Evolutionary conservation across 2,329 filamentous ascomycete species (phyloP), one percentile per base, ranked within the genome.

Genomic region (Zymoseptoria ardabiliae): DNA sequence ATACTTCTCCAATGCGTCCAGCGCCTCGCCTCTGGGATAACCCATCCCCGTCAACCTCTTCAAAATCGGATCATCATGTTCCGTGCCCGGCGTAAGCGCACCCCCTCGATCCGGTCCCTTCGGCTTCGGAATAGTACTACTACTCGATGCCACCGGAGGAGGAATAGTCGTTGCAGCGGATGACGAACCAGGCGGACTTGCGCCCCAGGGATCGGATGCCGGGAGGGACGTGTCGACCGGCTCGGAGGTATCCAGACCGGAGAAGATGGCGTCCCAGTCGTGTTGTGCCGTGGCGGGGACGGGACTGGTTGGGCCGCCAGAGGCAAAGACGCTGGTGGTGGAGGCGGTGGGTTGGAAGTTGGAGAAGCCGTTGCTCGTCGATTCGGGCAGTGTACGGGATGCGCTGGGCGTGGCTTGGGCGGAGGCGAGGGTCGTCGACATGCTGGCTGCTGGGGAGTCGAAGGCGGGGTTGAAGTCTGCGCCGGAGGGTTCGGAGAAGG

Each of bases 211-310:
- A 55, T 71, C 71, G 21, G 54, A 65, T 54, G 58, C 52, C 53
- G 23, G 53, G 25, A 71, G 59, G 4, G 64, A 66, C 17, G 60
- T 73, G 67, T 65, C 69, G 11, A 71, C 58, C 10, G 61, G 60
- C 49, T 70, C 71, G n/a, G 63, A 66, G 58, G 63, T 82, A 67
- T 93, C 89, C 7, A 96, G 78, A 23, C 87, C 87, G 1, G 90
- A 88, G 76, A 97, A 97, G 58, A 97, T 90, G 48, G 91, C 89
- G 70, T 97, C 93, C 94, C 94, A 97, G 73, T 97, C 93, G 67
- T 95, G 89, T 35, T 77, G 74, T 1, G 74, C 71, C 22, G 73
- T 71, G 71, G 53, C 73, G 70, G 60, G 76, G 71, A 52, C 73
- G 69, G 45, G 58, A 58, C 4, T 49, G 59, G 22, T 62, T 62